Evolutionary conservation across 1,284 basidiomycete species (phyloP).

Genomic region (Austroboletus novae-zelandiae): DNA sequence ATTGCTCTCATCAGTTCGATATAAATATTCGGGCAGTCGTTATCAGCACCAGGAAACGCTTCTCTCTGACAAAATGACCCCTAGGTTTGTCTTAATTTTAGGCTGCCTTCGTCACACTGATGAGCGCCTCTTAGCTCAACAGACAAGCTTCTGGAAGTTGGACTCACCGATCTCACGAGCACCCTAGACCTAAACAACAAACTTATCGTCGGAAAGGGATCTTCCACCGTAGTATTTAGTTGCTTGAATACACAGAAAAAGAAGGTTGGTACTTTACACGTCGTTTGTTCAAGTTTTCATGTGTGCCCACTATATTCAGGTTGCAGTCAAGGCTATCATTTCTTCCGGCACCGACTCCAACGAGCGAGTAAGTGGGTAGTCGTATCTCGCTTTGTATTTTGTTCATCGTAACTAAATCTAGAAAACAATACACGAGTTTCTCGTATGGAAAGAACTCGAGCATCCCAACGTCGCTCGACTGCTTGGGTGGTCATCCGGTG

Average conservation of each 20-base stretch:
- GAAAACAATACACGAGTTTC: slow-evolving; percentile 5
- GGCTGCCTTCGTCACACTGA: too few species aligned
- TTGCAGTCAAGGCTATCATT: slow-evolving; percentile 8
- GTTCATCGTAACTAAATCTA: background rate
- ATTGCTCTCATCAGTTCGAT: too few species aligned
- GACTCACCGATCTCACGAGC: background rate
- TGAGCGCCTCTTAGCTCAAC: too few species aligned
- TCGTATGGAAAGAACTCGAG: slow-evolving; percentile 4
- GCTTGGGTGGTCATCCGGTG: background rate
- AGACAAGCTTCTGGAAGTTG: too few species aligned
- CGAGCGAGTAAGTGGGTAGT: background rate
- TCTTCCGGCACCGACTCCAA: background rate
- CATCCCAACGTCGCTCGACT: slow-evolving; percentile 5
- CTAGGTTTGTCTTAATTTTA: too few species aligned
- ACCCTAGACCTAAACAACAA: background rate
- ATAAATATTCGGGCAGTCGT: too few species aligned
- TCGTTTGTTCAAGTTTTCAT: background rate
- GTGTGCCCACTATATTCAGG: background rate
- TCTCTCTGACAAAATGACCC: too few species aligned
- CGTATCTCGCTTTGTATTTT: too few species aligned
- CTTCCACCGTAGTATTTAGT: slow-evolving; percentile 4
- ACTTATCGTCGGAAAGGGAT: background rate
- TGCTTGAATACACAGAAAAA: background rate
- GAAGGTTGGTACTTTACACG: background rate
- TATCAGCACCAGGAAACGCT: too few species aligned